Conservation (phyloP, 768 basidiomycete species). For the Sarcodon aspratus region DNA sequence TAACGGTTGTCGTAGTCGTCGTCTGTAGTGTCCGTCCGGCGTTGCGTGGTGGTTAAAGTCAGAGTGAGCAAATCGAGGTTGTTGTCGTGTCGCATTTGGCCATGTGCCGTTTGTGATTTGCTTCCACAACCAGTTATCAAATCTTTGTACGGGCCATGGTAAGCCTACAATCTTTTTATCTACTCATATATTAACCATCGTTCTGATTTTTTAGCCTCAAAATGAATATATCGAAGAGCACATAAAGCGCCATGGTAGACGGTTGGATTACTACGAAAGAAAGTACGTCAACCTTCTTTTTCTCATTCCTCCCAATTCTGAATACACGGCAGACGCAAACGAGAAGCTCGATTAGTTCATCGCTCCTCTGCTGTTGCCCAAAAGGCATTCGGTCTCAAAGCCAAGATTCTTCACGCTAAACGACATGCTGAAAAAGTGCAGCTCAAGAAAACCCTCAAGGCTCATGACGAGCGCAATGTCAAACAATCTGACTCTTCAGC, state of each 20-base stretch:
- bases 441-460: constrained; percentile 98
- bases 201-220: constrained; percentile 44
- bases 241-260: constrained; percentile 92
- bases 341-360: constrained; percentile 69
- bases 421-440: constrained; percentile 97
- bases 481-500: constrained; percentile 83
- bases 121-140: constrained; percentile 2
- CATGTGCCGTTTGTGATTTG: constrained; percentile 3
- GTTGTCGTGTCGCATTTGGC: constrained; percentile 6
- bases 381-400: constrained; percentile 92
- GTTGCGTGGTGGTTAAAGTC: background rate
- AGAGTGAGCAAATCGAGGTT: constrained; percentile 5
- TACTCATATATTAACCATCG: background rate
- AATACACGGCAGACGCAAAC: constrained; percentile 52
- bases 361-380: constrained; percentile 76
- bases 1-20: background rate
- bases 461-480: constrained; percentile 97
- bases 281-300: constrained; percentile 50
- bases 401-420: constrained; percentile 94
- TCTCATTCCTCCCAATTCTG: constrained; percentile 1
- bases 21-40: background rate
- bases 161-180: constrained; percentile 2
- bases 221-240: constrained; percentile 99
- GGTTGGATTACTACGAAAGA: constrained; percentile 91
- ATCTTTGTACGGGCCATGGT: constrained; percentile 15